A percentile compares a stretch with the other conserved stretches of the same genome.
These are phyloP conservation scores for Teratosphaeriaceae sp. DNA, from an alignment of 2,329 filamentous ascomycete species.

Conservation along the genomic window DNA sequence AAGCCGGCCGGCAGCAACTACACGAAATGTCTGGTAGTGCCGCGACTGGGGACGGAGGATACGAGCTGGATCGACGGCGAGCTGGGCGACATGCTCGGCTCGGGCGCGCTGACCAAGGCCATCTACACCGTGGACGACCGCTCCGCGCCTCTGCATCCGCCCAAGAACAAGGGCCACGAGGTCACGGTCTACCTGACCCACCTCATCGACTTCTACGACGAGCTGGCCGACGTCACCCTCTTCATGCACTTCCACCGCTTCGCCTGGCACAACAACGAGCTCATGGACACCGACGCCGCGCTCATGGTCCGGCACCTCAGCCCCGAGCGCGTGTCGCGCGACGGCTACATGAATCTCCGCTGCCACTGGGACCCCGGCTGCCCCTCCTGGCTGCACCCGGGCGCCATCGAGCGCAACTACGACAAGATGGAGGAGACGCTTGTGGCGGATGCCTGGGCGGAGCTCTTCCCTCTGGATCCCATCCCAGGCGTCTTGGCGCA, in stretches of 20 bases:
- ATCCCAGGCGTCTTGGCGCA: slow-evolving; percentile 42
- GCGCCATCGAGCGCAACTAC: slow-evolving; percentile 28
- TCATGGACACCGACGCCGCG: slow-evolving; percentile 38
- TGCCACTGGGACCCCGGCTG: slow-evolving; percentile 51
- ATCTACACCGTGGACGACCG: slow-evolving; percentile 49
- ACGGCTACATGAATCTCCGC: slow-evolving; percentile 51
- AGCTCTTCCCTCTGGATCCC: slow-evolving; percentile 36
- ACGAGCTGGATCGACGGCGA: slow-evolving; percentile 49
- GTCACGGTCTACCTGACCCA: slow-evolving; percentile 57
- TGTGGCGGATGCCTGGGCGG: slow-evolving; percentile 23
- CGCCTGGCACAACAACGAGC: slow-evolving; percentile 53
- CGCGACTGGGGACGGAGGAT: slow-evolving; percentile 46
- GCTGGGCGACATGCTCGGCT: slow-evolving; percentile 37
- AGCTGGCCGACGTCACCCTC: slow-evolving; percentile 51
- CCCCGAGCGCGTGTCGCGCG: slow-evolving; percentile 39
- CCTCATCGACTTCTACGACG: slow-evolving; percentile 56
- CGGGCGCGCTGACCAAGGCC: slow-evolving; percentile 32
- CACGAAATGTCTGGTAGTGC: slow-evolving; percentile 49
- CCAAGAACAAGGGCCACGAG: slow-evolving; percentile 56
- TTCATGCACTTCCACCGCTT: slow-evolving; percentile 56
- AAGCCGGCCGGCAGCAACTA: slow-evolving; percentile 45
- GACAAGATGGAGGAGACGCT: slow-evolving; percentile 40
- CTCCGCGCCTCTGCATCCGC: slow-evolving; percentile 41
- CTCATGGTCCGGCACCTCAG: slow-evolving; percentile 41
- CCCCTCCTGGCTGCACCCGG: slow-evolving; percentile 48